These are phyloP conservation scores for Periconia sp. DNA, from an alignment of 2,329 filamentous ascomycete genomes.

Conservation along the genomic window DNA sequence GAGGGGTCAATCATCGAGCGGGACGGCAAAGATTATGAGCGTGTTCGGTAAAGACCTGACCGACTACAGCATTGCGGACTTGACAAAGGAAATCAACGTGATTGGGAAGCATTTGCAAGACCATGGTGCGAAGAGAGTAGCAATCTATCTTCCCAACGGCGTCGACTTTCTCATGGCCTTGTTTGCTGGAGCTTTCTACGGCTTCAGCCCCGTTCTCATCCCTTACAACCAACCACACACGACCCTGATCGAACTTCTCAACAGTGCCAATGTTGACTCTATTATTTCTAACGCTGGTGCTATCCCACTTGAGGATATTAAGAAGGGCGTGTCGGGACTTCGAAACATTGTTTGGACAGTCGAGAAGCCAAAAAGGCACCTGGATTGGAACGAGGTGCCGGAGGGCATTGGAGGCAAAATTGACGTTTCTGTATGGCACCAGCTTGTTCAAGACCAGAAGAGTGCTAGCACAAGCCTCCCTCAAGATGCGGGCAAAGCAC, in stretches of 20 bases:
- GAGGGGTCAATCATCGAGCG: constrained; percentile 64
- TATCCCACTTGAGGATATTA: constrained; percentile 76
- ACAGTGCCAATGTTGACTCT: constrained; percentile 73
- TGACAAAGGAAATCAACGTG: constrained; percentile 84
- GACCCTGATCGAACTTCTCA: constrained; percentile 70
- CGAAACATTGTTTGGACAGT: constrained; percentile 87
- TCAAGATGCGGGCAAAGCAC: constrained; percentile 55
- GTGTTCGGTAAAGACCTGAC: constrained; percentile 74
- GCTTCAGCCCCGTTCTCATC: constrained; percentile 78
- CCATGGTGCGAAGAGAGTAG: constrained; percentile 71
- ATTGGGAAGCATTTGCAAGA: constrained; percentile 77
- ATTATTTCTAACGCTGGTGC: constrained; percentile 83
- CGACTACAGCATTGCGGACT: constrained; percentile 69
- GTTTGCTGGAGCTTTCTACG: constrained; percentile 88
- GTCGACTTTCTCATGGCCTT: constrained; percentile 80
- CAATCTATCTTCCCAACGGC: constrained; percentile 90
- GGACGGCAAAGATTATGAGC: constrained; percentile 73
- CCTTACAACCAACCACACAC: constrained; percentile 77
- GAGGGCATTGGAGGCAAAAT: constrained; percentile 72
- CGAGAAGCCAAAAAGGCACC: constrained; percentile 83
- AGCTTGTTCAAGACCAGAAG: constrained; percentile 70
- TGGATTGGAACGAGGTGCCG: constrained; percentile 93
- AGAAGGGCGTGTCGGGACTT: constrained; percentile 68
- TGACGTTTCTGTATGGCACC: constrained; percentile 89
- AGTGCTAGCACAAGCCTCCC: constrained; percentile 65